These are phyloP conservation scores for Termitomyces sp. DNA, from an alignment of 768 basidiomycete species.

Conservation along the genomic window DNA sequence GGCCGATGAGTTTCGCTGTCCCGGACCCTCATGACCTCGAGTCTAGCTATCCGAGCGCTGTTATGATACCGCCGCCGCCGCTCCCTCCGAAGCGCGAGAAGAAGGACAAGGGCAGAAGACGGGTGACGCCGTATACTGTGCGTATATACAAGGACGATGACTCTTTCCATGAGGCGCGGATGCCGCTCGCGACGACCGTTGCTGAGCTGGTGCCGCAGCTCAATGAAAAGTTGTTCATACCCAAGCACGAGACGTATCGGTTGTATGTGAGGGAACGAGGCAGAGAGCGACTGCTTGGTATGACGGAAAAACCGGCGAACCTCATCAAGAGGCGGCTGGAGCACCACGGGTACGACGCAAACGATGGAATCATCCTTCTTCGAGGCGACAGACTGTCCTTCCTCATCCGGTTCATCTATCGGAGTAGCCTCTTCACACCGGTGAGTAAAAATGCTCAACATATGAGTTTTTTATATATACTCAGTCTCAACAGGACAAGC, in stretches of 20 bases:
- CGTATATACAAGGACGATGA: slow-evolving; percentile 76
- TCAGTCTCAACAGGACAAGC: slow-evolving; percentile 54
- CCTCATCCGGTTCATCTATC: slow-evolving; percentile 87
- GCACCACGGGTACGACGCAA: slow-evolving; percentile 84
- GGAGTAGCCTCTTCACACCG: slow-evolving; percentile 63
- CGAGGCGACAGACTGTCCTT: slow-evolving; percentile 79
- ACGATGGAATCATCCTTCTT: slow-evolving; percentile 75
- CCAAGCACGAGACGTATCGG: slow-evolving; percentile 58
- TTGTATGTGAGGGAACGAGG: slow-evolving; percentile 75
- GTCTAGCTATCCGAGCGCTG: not conserved
- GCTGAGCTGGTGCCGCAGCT: slow-evolving; percentile 59
- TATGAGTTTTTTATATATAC: not conserved
- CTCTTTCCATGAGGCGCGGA: slow-evolving; percentile 65
- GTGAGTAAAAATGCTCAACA: slow-evolving; percentile 34
- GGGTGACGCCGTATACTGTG: slow-evolving; percentile 44
- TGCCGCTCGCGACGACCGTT: slow-evolving; percentile 64
- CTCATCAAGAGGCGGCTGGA: slow-evolving; percentile 81
- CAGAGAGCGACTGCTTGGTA: slow-evolving; percentile 76
- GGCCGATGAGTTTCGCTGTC: slow-evolving; percentile 9
- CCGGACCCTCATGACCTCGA: slow-evolving; percentile 1
- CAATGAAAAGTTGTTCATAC: slow-evolving; percentile 50
- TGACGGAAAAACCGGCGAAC: slow-evolving; percentile 78
- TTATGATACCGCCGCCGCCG: not conserved
- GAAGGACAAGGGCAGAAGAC: slow-evolving; percentile 3
- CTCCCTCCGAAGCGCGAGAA: not conserved